phyloP scores from a whole-genome alignment of 2,329 filamentous ascomycete genomes.

The Colletotrichum karsti region DNA sequence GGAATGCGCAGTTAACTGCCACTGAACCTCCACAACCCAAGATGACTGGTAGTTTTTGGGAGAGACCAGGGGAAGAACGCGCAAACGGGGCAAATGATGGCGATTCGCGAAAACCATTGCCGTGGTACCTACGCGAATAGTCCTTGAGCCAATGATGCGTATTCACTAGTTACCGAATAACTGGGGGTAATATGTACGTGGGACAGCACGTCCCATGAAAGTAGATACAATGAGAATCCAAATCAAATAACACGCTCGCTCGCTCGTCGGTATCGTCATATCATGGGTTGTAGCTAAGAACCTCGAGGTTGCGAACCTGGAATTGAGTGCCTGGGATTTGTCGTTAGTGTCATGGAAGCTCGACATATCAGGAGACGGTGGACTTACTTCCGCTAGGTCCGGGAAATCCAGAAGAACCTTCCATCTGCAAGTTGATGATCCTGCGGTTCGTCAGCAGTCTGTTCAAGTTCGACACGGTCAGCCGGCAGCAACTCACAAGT shows the following conservation, averaged over 20 bases:
- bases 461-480: neutral
- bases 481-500: slow-evolving; percentile 41
- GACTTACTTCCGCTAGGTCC: slow-evolving; percentile 39
- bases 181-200: neutral
- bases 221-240: neutral
- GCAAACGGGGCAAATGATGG: no score
- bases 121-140: neutral
- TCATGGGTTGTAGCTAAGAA: slow-evolving; percentile 9
- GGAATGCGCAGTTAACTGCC: no score
- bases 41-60: no score
- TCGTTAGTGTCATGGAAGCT: neutral
- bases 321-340: neutral
- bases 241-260: neutral
- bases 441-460: slow-evolving; percentile 32
- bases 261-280: neutral
- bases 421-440: slow-evolving; percentile 56
- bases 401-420: slow-evolving; percentile 52
- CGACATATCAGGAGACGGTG: neutral
- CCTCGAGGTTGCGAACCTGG: slow-evolving; percentile 18
- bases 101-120: neutral
- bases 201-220: neutral
- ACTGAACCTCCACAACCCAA: no score
- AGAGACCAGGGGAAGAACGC: no score
- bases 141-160: neutral
- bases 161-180: no score